phyloP scores from a whole-genome alignment of 306 rosid genomes.

The Cyclanthera cordifolia region DNA sequence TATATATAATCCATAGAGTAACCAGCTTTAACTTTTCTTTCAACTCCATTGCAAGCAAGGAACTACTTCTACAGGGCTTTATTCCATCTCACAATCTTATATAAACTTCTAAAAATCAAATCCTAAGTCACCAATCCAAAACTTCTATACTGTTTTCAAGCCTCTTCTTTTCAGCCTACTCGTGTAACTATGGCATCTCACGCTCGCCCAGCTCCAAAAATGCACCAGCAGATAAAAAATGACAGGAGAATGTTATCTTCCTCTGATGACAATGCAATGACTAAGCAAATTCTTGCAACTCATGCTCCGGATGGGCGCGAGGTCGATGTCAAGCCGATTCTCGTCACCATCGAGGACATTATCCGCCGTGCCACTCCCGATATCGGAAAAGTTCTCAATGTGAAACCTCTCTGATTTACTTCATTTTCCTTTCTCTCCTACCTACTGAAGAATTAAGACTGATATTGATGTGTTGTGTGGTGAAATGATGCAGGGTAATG shows the following conservation, averaged over 20 bases:
- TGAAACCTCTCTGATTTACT: constrained; percentile 16
- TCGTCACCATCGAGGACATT: constrained; percentile 41
- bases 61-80: constrained; percentile 49
- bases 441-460: neutral
- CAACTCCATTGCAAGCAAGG: constrained; percentile 67
- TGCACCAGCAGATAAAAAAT: constrained; percentile 18
- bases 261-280: constrained; percentile 60
- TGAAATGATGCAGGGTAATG: constrained; percentile 34
- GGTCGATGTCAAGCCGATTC: constrained; percentile 52
- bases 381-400: constrained; percentile 23
- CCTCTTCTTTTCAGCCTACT: neutral
- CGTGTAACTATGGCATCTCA: constrained; percentile 28
- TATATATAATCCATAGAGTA: neutral
- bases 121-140: constrained; percentile 15
- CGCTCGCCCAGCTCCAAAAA: constrained; percentile 12
- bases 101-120: constrained; percentile 17
- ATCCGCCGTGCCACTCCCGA: constrained; percentile 29
- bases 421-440: neutral
- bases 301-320: constrained; percentile 52
- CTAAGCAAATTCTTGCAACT: constrained; percentile 57
- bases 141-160: neutral
- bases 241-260: constrained; percentile 35
- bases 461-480: neutral
- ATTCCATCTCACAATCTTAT: constrained; percentile 37
- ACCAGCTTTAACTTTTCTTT: constrained; percentile 44